Evolutionary conservation across 2,329 filamentous ascomycete species (phyloP), one percentile per base, ranked within the genome.

Genomic region (Fusarium staphyleae): DNA sequence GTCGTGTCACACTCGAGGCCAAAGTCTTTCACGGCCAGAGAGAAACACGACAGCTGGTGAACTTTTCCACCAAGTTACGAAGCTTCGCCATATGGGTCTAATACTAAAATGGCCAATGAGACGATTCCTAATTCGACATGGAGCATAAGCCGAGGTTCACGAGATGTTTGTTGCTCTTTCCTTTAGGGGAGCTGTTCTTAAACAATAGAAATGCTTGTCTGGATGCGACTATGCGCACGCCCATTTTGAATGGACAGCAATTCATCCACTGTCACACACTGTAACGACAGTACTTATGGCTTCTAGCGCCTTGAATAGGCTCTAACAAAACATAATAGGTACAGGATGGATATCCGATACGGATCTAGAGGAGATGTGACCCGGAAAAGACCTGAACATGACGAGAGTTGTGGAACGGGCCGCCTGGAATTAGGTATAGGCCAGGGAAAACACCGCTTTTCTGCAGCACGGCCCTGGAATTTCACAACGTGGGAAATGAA

Each of bases 391-490:
- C 22, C 45, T 40, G 35, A 28, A 26, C 29, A 40, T 37, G 13
- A 29, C 45, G 45, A 40, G 45, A 40, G 29, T 14, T 9, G 18
- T 22, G 22, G 29, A 41, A 40, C 33, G 40, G 45, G 26, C 18
- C 24, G 12, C 45, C 35, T 40, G 45, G 18, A 41, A 40, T 33
- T n/a, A n/a, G n/a, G n/a, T n/a, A 33, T 35, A 40, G 45, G 34
- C 12, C 28, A 10, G 45, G 35, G 35, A 48, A 26, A 40, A 18
- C 33, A 35, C 33, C 28, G 40, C 28, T 24, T 48, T 26, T 36
- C 26, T 32, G 5, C 26, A 10, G 28, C 28, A 32, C 18, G 28
- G 34, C 14, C 18, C 19, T 12, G 9, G 34, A 15, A 8, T 29
- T 15, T 15, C 34, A 16, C 10, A 24, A 24, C 3, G 22, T 24